Percentiles rank a stretch among this genome's conserved stretches.
Conservation (phyloP, 208 protist species). For the Acanthamoeba healyi region DNA sequence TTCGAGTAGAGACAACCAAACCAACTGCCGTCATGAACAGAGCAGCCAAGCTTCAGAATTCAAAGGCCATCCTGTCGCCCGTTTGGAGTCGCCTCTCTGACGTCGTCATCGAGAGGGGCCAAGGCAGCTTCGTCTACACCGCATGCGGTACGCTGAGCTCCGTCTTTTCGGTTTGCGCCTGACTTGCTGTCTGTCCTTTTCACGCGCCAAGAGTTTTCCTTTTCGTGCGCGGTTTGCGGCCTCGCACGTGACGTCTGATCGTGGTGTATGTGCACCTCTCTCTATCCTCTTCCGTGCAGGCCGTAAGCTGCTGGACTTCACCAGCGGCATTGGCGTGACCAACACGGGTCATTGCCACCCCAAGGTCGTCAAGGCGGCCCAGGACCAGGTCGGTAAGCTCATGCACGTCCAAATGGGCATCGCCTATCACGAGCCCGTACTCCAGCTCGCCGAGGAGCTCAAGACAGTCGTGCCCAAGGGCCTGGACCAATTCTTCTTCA, state of each 20-base stretch:
- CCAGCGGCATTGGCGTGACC: constrained; percentile 76
- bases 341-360: constrained; percentile 80
- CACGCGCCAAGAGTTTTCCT: not conserved
- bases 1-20: too few species aligned
- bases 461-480: constrained; percentile 44
- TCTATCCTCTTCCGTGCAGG: not conserved
- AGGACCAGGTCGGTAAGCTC: constrained; percentile 62
- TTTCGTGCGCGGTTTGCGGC: too few species aligned
- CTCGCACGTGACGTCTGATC: not conserved
- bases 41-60: constrained; percentile 30
- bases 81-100: constrained; percentile 57
- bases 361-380: constrained; percentile 71
- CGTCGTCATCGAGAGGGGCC: constrained; percentile 31
- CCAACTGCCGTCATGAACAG: constrained; percentile 12
- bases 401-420: constrained; percentile 59
- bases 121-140: constrained; percentile 36
- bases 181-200: not conserved
- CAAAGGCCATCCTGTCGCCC: constrained; percentile 33
- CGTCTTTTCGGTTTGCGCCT: not conserved
- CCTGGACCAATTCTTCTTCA: constrained; percentile 70
- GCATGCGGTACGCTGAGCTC: not conserved
- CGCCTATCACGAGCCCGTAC: constrained; percentile 52
- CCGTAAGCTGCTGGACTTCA: constrained; percentile 75
- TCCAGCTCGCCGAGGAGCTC: constrained; percentile 53
- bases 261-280: not conserved